Evolutionary conservation across 2,329 filamentous ascomycete species (phyloP).

Genomic region (Sarocladiaceae sp.): DNA sequence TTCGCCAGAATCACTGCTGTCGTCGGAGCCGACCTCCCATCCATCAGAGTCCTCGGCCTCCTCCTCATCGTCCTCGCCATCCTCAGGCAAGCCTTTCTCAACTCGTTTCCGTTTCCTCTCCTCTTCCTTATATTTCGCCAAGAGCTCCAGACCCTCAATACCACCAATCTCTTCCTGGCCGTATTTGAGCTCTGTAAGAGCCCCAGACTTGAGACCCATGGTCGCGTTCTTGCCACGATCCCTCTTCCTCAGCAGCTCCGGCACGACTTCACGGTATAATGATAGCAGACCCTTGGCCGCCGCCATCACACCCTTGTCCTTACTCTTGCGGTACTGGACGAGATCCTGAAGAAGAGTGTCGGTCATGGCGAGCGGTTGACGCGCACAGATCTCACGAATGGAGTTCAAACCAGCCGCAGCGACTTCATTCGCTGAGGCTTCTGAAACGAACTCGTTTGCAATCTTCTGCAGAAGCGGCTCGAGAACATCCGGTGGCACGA

Average conservation of each 20-base stretch:
- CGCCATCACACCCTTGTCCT: constrained; percentile 99
- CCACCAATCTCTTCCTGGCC: constrained; percentile 76
- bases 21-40: constrained; percentile 59
- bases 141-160: constrained; percentile 87
- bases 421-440: constrained; percentile 87
- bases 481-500: constrained; percentile 88
- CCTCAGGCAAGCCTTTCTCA: constrained; percentile 64
- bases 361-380: constrained; percentile 94
- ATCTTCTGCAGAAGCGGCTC: constrained; percentile 93
- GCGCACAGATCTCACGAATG: constrained; percentile 87
- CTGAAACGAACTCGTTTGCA: constrained; percentile 96
- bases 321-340: constrained; percentile 93
- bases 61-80: constrained; percentile 58
- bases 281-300: constrained; percentile 88
- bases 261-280: constrained; percentile 85
- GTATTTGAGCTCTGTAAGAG: constrained; percentile 72
- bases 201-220: constrained; percentile 72
- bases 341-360: constrained; percentile 94
- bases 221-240: constrained; percentile 90
- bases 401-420: constrained; percentile 89
- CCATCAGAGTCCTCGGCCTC: constrained; percentile 50
- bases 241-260: constrained; percentile 82
- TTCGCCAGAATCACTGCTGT: constrained; percentile 70
- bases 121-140: constrained; percentile 92
- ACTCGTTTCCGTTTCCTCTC: constrained; percentile 70